phyloP scores from a whole-genome alignment of 768 basidiomycete species.

The Suillus subaureus region DNA sequence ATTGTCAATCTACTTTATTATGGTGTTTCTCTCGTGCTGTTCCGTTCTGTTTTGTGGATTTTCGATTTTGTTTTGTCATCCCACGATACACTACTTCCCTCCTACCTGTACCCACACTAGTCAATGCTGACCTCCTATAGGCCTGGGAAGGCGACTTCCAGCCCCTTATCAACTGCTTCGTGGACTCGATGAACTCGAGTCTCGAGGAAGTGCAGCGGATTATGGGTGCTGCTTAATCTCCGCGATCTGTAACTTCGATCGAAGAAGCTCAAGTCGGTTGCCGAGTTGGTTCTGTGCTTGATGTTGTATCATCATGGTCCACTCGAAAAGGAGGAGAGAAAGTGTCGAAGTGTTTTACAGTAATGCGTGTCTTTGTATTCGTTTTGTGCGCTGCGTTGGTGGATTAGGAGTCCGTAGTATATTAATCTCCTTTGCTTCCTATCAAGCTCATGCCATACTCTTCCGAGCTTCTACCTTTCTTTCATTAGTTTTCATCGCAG shows the following conservation, averaged over 20 bases:
- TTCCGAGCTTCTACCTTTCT: not conserved
- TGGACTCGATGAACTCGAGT: conserved; percentile 27
- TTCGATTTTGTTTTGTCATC: not conserved
- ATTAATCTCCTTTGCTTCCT: not conserved
- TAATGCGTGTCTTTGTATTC: not conserved
- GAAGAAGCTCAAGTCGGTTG: not conserved
- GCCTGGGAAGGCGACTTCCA: conserved; percentile 38
- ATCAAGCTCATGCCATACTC: not conserved
- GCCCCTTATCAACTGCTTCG: conserved; percentile 34
- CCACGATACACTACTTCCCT: not conserved
- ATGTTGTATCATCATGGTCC: not conserved
- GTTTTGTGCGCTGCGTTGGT: not conserved
- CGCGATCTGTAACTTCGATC: not conserved
- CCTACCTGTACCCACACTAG: not conserved
- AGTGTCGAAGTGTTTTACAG: not conserved
- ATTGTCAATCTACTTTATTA: not conserved
- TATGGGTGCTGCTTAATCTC: conserved; percentile 17
- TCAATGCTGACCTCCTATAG: conserved; percentile 14
- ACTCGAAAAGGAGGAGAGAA: not conserved
- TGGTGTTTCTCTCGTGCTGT: not conserved
- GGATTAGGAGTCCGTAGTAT: not conserved
- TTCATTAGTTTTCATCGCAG: not conserved
- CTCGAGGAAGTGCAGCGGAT: conserved; percentile 32
- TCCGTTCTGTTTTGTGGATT: not conserved
- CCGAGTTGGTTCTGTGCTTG: not conserved